Base-by-base conservation (phyloP, 2,329 filamentous ascomycete species). In the Clarireedia sp. region DNA sequence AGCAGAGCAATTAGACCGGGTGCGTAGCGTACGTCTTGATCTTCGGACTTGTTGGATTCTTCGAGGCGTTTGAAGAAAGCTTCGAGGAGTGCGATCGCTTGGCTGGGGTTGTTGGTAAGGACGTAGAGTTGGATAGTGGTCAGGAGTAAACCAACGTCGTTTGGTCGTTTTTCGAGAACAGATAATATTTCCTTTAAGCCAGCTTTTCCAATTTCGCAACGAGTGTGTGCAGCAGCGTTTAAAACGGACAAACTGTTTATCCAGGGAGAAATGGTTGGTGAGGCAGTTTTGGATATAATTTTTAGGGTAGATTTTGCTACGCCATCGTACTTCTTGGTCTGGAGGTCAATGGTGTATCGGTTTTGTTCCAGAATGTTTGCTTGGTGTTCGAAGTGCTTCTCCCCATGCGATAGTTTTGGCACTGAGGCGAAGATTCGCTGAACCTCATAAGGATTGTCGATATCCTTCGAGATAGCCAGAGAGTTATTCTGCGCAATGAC, bases 51-150 rank as follows among this genome's bases (percentile, higher is more conserved):
- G 5, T 69, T 76, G 3, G 81, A 82, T 48, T 81, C 72, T 64
- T 92, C 88, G 1, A 96, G 77, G 9, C 80, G 80, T 59, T 79
- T 79, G 54, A 96, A 79, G 67, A 94, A 91, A 1, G 79, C 74
- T 67, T 95, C 87, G 2, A 96, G 75, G 5, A 89, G 75, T n/a
- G 78, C 75, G 37, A 90, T 80, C 4, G 92, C 92, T 3, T 86
- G 83, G 29, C 80, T 85, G 26, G 82, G 78, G 67, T 92, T 90
- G 47, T 85, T 81, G 41, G 78, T 81, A 50, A 83, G 76, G 16
- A 94, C 75, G 67, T 95, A 90, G 45, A 96, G 79, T 69, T 96
- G 90, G 9, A 92, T 78, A 55, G 90, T 80, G 9, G 89, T 90
- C 40, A 96, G 75, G 23, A 89, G 73, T 3, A 96, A 76, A 1